Evolutionary conservation across 441 rosid genomes (phyloP).

Genomic region (Croton laevigatus): DNA sequence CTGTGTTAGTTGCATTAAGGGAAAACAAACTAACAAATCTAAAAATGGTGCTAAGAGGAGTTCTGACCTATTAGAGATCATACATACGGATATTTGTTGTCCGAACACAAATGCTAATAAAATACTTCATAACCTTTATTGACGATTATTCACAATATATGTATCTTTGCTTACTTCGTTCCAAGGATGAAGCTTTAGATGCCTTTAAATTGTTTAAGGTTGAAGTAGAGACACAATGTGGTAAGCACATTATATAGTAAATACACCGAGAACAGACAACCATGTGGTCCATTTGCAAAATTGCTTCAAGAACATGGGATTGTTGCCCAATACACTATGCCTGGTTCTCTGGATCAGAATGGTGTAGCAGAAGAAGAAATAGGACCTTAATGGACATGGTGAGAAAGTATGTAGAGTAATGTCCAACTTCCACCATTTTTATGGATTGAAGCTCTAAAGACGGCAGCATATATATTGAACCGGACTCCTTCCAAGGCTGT

Average conservation of each 20-base stretch:
- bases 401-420: conserved; percentile 1
- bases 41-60: conserved; percentile 1
- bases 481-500: neutral
- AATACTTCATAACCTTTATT: conserved; percentile 3
- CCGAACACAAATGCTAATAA: neutral
- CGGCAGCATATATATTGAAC: neutral
- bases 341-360: neutral
- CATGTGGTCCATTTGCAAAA: neutral
- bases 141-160: no score
- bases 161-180: neutral
- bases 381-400: neutral
- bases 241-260: neutral
- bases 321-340: neutral
- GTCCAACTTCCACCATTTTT: neutral
- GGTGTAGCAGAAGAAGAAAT: neutral
- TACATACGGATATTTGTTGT: neutral
- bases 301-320: neutral
- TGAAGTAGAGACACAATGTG: neutral
- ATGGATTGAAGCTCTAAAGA: neutral
- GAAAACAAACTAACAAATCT: neutral
- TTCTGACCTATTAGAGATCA: neutral
- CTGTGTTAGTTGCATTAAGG: neutral
- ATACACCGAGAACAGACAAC: neutral
- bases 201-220: neutral
- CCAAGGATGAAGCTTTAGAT: neutral